Conservation (phyloP, 495 filamentous ascomycete species). For the Podospora comata region DNA sequence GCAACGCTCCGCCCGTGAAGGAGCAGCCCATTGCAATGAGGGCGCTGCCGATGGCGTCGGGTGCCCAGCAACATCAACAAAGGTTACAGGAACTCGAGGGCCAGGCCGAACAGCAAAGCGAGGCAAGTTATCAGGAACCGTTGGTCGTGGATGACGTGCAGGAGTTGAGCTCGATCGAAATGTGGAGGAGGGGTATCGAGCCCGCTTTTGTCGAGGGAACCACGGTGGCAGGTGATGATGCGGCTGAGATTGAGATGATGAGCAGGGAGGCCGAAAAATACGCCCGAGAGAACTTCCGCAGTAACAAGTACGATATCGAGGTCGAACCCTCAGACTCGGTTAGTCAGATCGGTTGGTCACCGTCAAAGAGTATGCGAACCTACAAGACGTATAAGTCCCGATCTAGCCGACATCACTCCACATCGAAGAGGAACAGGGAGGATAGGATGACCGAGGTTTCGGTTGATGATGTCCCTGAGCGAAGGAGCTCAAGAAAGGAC, state of each 20-base stretch:
- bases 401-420: conserved; percentile 20
- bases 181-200: conserved; percentile 77
- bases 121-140: conserved; percentile 44
- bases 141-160: conserved; percentile 44
- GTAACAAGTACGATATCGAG: conserved; percentile 18
- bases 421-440: conserved; percentile 31
- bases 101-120: conserved; percentile 2
- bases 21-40: conserved; percentile 54
- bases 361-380: conserved; percentile 11
- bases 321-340: conserved; percentile 33
- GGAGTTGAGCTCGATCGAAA: conserved; percentile 66
- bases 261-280: conserved; percentile 62
- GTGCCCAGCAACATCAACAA: conserved; percentile 9
- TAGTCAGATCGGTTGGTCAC: conserved; percentile 20
- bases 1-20: conserved; percentile 33
- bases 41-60: conserved; percentile 17
- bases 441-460: conserved; percentile 25
- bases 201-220: conserved; percentile 12
- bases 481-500: conserved; percentile 20
- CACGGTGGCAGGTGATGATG: conserved; percentile 51
- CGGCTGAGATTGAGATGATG: conserved; percentile 83
- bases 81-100: neutral
- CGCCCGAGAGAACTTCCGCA: neutral
- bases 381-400: conserved; percentile 23
- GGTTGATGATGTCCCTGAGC: conserved; percentile 25